These are phyloP conservation scores for Ailanthus altissimus DNA, from an alignment of 345 rosid species.

Conservation along the genomic window DNA sequence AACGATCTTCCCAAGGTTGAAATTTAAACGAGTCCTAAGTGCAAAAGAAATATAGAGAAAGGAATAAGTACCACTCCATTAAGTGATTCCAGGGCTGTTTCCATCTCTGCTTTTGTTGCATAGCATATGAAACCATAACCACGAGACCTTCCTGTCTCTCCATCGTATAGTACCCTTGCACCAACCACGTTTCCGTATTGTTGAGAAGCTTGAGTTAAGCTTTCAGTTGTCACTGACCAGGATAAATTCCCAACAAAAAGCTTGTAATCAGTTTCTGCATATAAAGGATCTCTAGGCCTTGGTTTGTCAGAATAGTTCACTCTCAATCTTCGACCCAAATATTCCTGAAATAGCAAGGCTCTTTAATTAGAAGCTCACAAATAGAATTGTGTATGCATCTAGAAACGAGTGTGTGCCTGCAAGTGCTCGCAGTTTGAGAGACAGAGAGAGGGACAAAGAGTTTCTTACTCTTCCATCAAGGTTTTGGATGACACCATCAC, in stretches of 20 bases:
- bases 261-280: slow-evolving; percentile 83
- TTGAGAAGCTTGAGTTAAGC: slow-evolving; percentile 64
- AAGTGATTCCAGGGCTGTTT: slow-evolving; percentile 66
- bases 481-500: slow-evolving; percentile 63
- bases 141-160: slow-evolving; percentile 77
- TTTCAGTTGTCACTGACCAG: slow-evolving; percentile 79
- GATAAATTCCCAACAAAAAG: slow-evolving; percentile 85
- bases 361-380: not conserved
- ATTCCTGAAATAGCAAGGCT: slow-evolving; percentile 46
- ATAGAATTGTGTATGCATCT: not conserved
- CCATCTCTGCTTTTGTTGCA: slow-evolving; percentile 69
- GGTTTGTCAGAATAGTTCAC: slow-evolving; percentile 85
- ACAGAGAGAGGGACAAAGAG: slow-evolving; percentile 4
- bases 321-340: slow-evolving; percentile 62
- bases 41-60: not conserved
- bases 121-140: slow-evolving; percentile 88
- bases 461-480: slow-evolving; percentile 86
- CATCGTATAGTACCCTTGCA: slow-evolving; percentile 82
- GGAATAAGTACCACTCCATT: slow-evolving; percentile 55
- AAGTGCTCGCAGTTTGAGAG: not conserved
- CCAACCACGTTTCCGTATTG: slow-evolving; percentile 78
- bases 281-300: slow-evolving; percentile 57
- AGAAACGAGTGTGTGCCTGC: not conserved
- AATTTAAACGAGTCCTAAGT: not conserved
- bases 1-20: not conserved